Base-by-base conservation (phyloP, 2,329 filamentous ascomycete species). In the Penicillium sp. region DNA sequence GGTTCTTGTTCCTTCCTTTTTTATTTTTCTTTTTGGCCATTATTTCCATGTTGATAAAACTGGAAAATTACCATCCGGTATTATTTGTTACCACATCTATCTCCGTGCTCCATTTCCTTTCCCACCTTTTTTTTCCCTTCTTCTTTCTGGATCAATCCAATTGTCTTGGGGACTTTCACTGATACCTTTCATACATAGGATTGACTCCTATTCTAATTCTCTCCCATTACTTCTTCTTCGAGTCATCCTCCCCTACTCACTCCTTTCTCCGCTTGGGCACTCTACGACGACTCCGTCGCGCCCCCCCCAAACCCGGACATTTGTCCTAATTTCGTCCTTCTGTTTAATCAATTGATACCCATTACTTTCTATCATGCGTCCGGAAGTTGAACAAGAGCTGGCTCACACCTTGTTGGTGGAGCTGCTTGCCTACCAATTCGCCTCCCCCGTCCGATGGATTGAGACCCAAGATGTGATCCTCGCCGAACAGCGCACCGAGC, bases 381-480 rank as follows among this genome's bases (percentile, higher is more conserved):
- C 94, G 76, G 94, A 99, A 85, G 83, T 97, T 77, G 93, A 99
- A 86, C 94, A 99, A 80, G 94, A 99, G 82, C 90, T 99, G 77
- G 89, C 94, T 72, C 93, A 99, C 79, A 97, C 93, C 65, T 86
- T 99, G 78, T 89, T 99, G 73, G 90, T 99, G 64, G 94, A 99
- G 86, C 90, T 99, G 62, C 86, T 99, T 66, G 94, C 94, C 81
- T 99, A 97, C 79, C 94, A 99, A 75, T 99, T 99, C 77, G 94
- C 94, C 68, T 97, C 93, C 52, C 94, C 94, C 48, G 94, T 99
- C 68, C 88, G 94, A 86, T 99, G 94, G 94, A 99, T 99, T 77
- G 94, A 99, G 80, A 99, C 94, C 52, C 94, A 99, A 79, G 94
- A 99, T 93, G 94, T 99, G 68, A 94, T 99, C 71, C 89, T 99